Evolutionary conservation across 371 early-diverging fungal species (phyloP).

Genomic region (Parasitella parasitica): DNA sequence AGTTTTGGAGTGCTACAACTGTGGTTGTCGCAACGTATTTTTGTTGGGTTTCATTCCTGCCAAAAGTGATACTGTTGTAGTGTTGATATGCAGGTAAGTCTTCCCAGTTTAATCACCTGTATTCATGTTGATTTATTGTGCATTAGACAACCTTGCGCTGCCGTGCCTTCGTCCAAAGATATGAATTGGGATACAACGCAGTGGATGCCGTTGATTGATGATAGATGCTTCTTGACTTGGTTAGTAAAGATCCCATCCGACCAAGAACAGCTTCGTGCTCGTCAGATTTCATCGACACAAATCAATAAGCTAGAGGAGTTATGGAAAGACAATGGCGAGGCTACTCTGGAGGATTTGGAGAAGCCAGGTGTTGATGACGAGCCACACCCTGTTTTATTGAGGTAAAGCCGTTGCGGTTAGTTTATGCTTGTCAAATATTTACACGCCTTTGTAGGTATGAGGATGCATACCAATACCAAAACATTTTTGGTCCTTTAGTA

Average conservation of each 20-base stretch:
- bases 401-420: constrained; percentile 27
- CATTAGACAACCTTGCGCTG: constrained; percentile 89
- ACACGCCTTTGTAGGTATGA: constrained; percentile 66
- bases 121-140: background rate
- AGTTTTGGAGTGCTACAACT: constrained; percentile 95
- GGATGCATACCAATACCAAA: constrained; percentile 97
- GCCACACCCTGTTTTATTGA: constrained; percentile 77
- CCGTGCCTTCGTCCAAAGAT: constrained; percentile 86
- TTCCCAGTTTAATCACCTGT: too few species aligned
- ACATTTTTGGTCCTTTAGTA: constrained; percentile 93
- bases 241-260: constrained; percentile 90
- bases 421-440: background rate
- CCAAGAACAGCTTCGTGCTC: constrained; percentile 82
- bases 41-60: constrained; percentile 98
- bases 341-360: constrained; percentile 83
- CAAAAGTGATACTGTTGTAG: constrained; percentile 96
- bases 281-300: constrained; percentile 82
- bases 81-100: constrained; percentile 89
- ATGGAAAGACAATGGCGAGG: constrained; percentile 83
- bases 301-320: constrained; percentile 89
- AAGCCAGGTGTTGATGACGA: constrained; percentile 86
- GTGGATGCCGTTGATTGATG: constrained; percentile 96
- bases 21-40: constrained; percentile 95
- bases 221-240: constrained; percentile 93
- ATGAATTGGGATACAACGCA: constrained; percentile 95